These are phyloP conservation scores for Abelmoschus esculentus DNA, from an alignment of 345 rosid genomes.

Conservation along the genomic window DNA sequence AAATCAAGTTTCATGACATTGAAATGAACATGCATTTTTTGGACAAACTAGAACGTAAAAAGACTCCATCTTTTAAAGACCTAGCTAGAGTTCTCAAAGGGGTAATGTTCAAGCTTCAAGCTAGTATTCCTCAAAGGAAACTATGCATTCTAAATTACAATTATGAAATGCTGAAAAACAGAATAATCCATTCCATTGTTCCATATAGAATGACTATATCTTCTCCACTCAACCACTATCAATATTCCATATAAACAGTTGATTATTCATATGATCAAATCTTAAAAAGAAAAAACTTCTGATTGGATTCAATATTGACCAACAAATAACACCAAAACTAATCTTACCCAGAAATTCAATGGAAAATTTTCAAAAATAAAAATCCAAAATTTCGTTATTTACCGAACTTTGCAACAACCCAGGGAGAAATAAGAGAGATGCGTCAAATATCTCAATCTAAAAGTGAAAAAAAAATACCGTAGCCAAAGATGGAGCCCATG, in stretches of 20 bases:
- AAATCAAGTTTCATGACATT: neutral
- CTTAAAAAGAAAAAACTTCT: neutral
- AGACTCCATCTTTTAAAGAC: neutral
- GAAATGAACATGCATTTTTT: neutral
- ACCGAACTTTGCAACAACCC: neutral
- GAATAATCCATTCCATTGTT: neutral
- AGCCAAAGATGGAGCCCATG: slow-evolving; percentile 83
- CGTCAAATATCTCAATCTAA: neutral
- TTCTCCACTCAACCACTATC: neutral
- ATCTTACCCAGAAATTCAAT: neutral
- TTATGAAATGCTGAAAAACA: neutral
- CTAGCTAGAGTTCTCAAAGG: neutral
- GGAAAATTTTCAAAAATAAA: neutral
- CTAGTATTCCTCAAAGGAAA: neutral
- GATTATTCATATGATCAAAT: neutral
- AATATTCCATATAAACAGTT: neutral
- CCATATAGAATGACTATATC: neutral
- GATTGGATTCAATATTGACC: neutral
- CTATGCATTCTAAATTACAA: neutral
- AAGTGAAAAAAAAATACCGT: slow-evolving; percentile 32
- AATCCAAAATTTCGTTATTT: neutral
- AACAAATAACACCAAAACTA: neutral
- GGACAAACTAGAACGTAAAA: neutral
- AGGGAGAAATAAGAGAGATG: neutral
- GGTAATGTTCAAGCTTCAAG: neutral